Percentiles rank a stretch among this genome's conserved stretches.
Evolutionary conservation across 306 rosid genomes (phyloP).

Genomic region (Delonix regia): DNA sequence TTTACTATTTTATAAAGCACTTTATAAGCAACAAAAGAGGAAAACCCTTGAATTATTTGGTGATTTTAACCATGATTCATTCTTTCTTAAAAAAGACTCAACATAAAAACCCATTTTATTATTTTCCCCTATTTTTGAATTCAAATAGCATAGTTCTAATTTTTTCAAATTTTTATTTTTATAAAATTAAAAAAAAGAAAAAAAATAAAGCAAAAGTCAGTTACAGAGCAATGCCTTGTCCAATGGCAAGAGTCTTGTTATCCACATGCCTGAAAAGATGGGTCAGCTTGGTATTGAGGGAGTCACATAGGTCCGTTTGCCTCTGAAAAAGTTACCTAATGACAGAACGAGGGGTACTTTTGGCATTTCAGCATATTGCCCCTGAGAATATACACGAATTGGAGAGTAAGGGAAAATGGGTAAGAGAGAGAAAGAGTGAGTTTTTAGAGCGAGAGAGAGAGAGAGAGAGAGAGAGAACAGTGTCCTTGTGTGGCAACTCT

Average conservation of each 20-base stretch:
- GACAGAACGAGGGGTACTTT: neutral
- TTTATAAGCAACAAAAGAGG: neutral
- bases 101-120: neutral
- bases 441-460: neutral
- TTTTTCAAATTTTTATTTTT: neutral
- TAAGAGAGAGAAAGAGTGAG: conserved; percentile 23
- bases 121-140: neutral
- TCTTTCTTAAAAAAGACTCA: neutral
- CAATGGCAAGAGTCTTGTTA: neutral
- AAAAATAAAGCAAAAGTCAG: neutral
- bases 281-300: neutral
- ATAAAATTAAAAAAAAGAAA: neutral
- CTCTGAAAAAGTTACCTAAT: neutral
- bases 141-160: neutral
- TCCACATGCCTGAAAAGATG: neutral
- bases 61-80: neutral
- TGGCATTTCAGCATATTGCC: neutral
- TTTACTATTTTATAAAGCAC: neutral
- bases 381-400: neutral
- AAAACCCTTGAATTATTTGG: conserved; percentile 2
- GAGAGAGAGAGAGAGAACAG: neutral
- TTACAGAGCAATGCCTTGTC: neutral
- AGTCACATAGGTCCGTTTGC: neutral
- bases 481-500: conserved; percentile 39
- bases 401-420: neutral